Evolutionary conservation across 768 basidiomycete genomes (phyloP), one percentile per base, ranked within the genome.

Genomic region (Sporobolomyces pararoseus): DNA sequence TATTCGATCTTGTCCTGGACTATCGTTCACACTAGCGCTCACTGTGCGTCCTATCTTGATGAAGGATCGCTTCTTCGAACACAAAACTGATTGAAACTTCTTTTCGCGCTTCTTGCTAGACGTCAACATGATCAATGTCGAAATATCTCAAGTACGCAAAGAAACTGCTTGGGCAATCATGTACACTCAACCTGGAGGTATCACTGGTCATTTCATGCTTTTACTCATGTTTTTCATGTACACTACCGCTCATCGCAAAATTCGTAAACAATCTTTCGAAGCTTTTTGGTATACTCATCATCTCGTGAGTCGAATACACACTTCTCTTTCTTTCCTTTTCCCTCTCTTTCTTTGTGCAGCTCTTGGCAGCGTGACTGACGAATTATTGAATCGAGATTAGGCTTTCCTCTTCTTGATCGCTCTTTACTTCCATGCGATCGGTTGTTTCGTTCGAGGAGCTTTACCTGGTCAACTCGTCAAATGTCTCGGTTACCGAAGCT

Each of bases 231-330:
- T 97, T 73, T 78, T 92, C 76, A 91, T 95, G 85, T 75, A 67
- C 65, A 85, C 89, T 47, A 93, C 91, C 27, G 91, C 93, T 4
- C 90, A 93, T 80, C 84, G 86, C 77, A 91, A 89, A 80, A 87
- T 97, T 72, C 88, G 93, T 74, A 80, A 84, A 69, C 90, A 92
- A 80, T 90, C 87, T 82, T 96, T 94, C 80, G 93, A 97, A 79
- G 90, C 86, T 1, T 97, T 97, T 83, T 95, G 92, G 92, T 95
- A 93, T 79, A 93, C 92, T 39, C 93, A 95, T 74, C 93, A 94
- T 50, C 68, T 78, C 31, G 76, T 76, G 42, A 27, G 74, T 35
- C n/a, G n/a, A n/a, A n/a, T n/a, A n/a, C n/a, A n/a, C n/a, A n/a
- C n/a, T n/a, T n/a, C n/a, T n/a, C n/a, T n/a, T n/a, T n/a, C n/a